phyloP scores from a whole-genome alignment of 148 eudicot genomes.

The Silene conica region DNA sequence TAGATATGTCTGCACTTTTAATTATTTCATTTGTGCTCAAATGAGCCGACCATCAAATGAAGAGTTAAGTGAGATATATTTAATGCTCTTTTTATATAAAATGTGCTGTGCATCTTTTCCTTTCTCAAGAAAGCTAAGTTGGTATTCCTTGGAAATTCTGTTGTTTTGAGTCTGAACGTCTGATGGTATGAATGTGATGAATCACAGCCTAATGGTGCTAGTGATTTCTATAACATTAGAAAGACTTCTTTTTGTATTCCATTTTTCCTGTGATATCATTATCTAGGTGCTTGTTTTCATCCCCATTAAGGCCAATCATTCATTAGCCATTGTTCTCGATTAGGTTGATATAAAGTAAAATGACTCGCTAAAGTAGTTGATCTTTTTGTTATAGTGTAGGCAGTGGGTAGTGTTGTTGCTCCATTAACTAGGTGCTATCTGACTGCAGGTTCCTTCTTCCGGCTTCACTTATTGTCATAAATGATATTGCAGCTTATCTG shows the following conservation, averaged over 20 bases:
- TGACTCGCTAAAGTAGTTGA: background rate
- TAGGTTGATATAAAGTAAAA: background rate
- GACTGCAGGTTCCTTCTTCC: constrained; percentile 96
- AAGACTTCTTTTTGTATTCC: too few species aligned
- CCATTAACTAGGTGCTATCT: constrained; percentile 12
- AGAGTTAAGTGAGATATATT: background rate
- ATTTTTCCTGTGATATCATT: too few species aligned
- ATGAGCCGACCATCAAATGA: background rate
- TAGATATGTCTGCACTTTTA: background rate
- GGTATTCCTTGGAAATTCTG: background rate
- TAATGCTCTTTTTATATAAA: background rate
- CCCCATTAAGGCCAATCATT: too few species aligned
- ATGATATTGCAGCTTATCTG: constrained; percentile 93
- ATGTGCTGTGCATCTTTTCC: background rate
- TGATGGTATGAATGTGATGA: too few species aligned
- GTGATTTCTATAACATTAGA: too few species aligned
- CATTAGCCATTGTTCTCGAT: background rate
- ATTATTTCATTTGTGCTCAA: background rate
- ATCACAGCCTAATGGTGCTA: too few species aligned
- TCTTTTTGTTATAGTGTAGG: background rate
- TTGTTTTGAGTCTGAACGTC: too few species aligned
- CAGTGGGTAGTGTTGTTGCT: background rate
- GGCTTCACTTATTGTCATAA: constrained; percentile 91
- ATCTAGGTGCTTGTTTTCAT: too few species aligned
- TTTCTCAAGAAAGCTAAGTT: background rate